Evolutionary conservation across 73 alveolate species (phyloP), one percentile per base, ranked within the genome.

Genomic region (Urostyla sp.): DNA sequence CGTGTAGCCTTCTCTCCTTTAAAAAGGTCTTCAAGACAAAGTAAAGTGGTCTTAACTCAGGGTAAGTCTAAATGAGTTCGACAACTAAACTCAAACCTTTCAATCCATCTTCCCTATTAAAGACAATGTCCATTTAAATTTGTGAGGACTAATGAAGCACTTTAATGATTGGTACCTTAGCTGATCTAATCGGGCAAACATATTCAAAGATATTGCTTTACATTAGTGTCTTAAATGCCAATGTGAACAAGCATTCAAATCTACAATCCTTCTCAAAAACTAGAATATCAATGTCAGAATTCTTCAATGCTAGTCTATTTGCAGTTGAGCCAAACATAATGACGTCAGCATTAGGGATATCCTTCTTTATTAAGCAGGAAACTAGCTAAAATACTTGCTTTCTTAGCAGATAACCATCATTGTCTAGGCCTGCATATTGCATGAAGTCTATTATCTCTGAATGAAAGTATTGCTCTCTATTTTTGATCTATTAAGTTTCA

Each of bases 281-380:
- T 16, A 69, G 44, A 15, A 69, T 46, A 49, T 69, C 83, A 20
- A 69, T 69, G 48, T 69, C 83, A 7, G 83, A 69, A 3, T 69
- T 69, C 34, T 67, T 37, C 34, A 69, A 49, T 0, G 83, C 83
- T 30, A 69, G 38, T 27, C 83, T 45, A 23, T 69, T 69, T 16
- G 83, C 83, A 28, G 83, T 69, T 1, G 83, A 69, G 16, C 83
- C 83, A 49, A 69, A 69, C 83, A 69, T 45, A 23, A 5, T 31
- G 1, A 46, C 67, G 24, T 45, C 10, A 2, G 83, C 48, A 7
- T 11, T 27, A 31, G 83, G 83, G 48, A 69, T 44, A 26, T 69
- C 20, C 20, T 10, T 11, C 52, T 40, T 40, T 40, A n/a, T n/a
- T n/a, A n/a, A n/a, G n/a, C n/a, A n/a, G n/a, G n/a, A n/a, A n/a